A percentile compares a stretch with the other conserved stretches of the same genome.
Evolutionary conservation across 2,329 filamentous ascomycete species (phyloP).

Genomic region (Chlorencoelia australis): DNA sequence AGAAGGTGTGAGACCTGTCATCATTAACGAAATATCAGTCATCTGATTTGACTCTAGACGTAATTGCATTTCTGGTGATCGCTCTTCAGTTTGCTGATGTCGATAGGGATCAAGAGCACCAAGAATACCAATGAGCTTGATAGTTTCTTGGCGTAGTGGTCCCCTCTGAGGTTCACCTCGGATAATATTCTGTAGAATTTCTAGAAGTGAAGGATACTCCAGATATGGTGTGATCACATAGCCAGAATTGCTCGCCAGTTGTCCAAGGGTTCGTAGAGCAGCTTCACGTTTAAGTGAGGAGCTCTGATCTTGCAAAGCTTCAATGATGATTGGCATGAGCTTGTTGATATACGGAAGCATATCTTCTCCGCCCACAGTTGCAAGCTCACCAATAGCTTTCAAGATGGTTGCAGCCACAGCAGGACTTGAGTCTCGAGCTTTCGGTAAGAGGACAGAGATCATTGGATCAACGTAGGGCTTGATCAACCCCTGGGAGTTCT

Average conservation of each 20-base stretch:
- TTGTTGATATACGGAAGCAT: conserved; percentile 87
- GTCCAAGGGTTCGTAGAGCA: conserved; percentile 79
- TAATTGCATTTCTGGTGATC: conserved; percentile 69
- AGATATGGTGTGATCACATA: conserved; percentile 96
- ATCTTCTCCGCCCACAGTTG: conserved; percentile 85
- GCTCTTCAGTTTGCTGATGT: conserved; percentile 88
- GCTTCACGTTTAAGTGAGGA: conserved; percentile 85
- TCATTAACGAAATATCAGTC: conserved; percentile 94
- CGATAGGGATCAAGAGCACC: conserved; percentile 94
- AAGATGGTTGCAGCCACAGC: conserved; percentile 92
- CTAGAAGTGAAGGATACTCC: conserved; percentile 87
- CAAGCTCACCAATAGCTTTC: conserved; percentile 87
- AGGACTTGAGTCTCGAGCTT: conserved; percentile 74
- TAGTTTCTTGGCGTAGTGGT: conserved; percentile 80
- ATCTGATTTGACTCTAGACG: conserved; percentile 54
- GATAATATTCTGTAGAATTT: conserved; percentile 88
- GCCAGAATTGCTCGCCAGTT: conserved; percentile 89
- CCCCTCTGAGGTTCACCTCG: conserved; percentile 80
- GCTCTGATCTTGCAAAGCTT: conserved; percentile 87
- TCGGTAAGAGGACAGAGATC: conserved; percentile 87
- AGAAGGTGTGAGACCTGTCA: conserved; percentile 91
- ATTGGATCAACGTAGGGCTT: conserved; percentile 97
- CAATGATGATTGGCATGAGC: conserved; percentile 91
- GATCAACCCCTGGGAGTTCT: conserved; percentile 85
- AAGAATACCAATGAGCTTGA: conserved; percentile 91